Conservation (phyloP, 2,329 filamentous ascomycete genomes). For the Ustilaginoidea virens region DNA sequence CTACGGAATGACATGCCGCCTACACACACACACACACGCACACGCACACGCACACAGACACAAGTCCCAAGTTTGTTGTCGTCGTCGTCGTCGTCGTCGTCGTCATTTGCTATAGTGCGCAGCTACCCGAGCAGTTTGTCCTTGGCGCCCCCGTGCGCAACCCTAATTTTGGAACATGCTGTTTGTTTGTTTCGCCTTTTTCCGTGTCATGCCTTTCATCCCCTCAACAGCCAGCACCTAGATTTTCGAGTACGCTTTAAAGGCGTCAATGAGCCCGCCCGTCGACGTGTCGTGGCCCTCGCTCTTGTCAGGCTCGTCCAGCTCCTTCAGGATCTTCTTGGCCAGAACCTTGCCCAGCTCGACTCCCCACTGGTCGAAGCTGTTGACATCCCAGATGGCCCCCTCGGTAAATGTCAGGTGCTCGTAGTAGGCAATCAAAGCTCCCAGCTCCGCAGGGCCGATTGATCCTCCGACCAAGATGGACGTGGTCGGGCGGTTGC, state of each 20-base stretch:
- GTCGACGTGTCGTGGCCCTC: slow-evolving; percentile 75
- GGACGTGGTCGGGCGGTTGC: slow-evolving; percentile 91
- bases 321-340: slow-evolving; percentile 77
- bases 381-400: slow-evolving; percentile 98
- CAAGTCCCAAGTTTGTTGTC: too few species aligned
- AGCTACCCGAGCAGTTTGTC: too few species aligned
- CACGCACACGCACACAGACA: too few species aligned
- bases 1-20: too few species aligned
- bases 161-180: too few species aligned
- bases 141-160: too few species aligned
- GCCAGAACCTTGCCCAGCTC: slow-evolving; percentile 93
- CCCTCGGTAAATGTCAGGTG: slow-evolving; percentile 97
- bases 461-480: slow-evolving; percentile 85
- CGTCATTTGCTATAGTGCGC: too few species aligned
- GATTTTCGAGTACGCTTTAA: slow-evolving; percentile 57
- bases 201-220: background rate
- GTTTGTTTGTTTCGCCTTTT: too few species aligned
- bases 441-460: slow-evolving; percentile 83
- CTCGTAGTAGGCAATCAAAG: slow-evolving; percentile 97
- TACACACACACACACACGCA: too few species aligned
- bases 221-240: slow-evolving; percentile 17
- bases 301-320: slow-evolving; percentile 61
- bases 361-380: slow-evolving; percentile 98
- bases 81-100: too few species aligned
- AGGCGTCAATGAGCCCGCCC: slow-evolving; percentile 75